Base-by-base conservation (phyloP, 306 rosid genomes). In the Leucaena leucocephala region DNA sequence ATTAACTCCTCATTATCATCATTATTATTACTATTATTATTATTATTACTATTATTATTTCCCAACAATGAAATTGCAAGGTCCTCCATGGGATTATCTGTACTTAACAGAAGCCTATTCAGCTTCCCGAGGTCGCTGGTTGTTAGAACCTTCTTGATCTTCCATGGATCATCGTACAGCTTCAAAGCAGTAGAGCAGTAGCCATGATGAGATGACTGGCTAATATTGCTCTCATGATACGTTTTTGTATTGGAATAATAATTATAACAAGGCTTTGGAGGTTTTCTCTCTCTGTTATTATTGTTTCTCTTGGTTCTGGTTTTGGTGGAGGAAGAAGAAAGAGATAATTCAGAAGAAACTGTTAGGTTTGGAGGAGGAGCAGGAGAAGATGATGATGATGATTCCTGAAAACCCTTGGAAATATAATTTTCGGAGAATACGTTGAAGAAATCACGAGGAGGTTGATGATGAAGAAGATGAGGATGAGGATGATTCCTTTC, bases 161-260 rank as follows among this genome's bases (percentile, higher is more conserved):
- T 83, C 81, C 84, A 83, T 0, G 75, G 81, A 2, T 71, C 63
- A 5, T 63, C 75, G 10, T 69, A 83, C 13, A 75, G 75, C 66
- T 44, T 63, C 6, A 75, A 27, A 0, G 75, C 9, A 1, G 75
- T 77, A 39, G 82, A 76, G 33, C 48, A 77, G 0, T 48, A 22
- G 40, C 10, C 59, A 54, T 54, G 21, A 54, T 54, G 58, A 50
- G 78, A 49, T 48, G 38, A 8, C 12, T n/a, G 27, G 46, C 14
- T 38, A 39, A 14, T 67, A 46, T 36, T 45, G 3, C 58, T 42
- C 4, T 13, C 50, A 66, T 66, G 48, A 16, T 36, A 0, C 21
- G 8, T 7, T 64, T 39, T 39, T 6, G 58, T 17, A 16, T 50
- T 17, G 58, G 22, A 14, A 27, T 27, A 38, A 54, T 54, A 54